Conservation (phyloP, 2,329 filamentous ascomycete species). For the Verticillium nonalfalfae region DNA sequence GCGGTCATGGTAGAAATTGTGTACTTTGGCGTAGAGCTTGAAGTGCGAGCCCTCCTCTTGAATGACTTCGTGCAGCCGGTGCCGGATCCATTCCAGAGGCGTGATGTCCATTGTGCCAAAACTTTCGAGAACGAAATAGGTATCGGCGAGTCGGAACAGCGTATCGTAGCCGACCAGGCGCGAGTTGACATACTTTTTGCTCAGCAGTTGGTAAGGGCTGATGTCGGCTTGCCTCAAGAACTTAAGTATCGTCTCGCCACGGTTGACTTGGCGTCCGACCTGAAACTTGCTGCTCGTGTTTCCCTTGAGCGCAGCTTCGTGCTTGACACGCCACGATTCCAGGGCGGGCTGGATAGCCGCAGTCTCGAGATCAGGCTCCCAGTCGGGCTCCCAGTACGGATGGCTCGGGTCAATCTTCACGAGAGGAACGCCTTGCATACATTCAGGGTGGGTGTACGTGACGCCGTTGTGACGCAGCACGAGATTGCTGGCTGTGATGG, state of each 20-base stretch:
- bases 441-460: slow-evolving; percentile 42
- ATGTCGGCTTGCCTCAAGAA: slow-evolving; percentile 45
- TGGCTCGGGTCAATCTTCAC: slow-evolving; percentile 42
- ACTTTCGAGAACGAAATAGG: slow-evolving; percentile 42
- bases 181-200: slow-evolving; percentile 42
- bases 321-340: slow-evolving; percentile 36
- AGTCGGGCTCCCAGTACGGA: slow-evolving; percentile 50
- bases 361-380: slow-evolving; percentile 36
- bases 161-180: slow-evolving; percentile 47
- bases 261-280: slow-evolving; percentile 49
- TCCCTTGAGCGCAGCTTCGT: slow-evolving; percentile 23
- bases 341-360: slow-evolving; percentile 11
- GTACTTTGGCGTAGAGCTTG: slow-evolving; percentile 42
- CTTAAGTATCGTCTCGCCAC: slow-evolving; percentile 44
- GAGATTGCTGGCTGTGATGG: slow-evolving; percentile 35
- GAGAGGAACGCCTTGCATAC: slow-evolving; percentile 46
- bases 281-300: slow-evolving; percentile 38
- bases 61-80: slow-evolving; percentile 46
- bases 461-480: slow-evolving; percentile 40
- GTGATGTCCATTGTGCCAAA: slow-evolving; percentile 34
- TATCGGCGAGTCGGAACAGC: slow-evolving; percentile 47
- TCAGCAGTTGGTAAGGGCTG: slow-evolving; percentile 50
- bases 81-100: slow-evolving; percentile 50
- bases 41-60: slow-evolving; percentile 35
- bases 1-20: slow-evolving; percentile 49